These are phyloP conservation scores for Apiotrichum montevideense DNA, from an alignment of 1,284 basidiomycete species.

Conservation along the genomic window DNA sequence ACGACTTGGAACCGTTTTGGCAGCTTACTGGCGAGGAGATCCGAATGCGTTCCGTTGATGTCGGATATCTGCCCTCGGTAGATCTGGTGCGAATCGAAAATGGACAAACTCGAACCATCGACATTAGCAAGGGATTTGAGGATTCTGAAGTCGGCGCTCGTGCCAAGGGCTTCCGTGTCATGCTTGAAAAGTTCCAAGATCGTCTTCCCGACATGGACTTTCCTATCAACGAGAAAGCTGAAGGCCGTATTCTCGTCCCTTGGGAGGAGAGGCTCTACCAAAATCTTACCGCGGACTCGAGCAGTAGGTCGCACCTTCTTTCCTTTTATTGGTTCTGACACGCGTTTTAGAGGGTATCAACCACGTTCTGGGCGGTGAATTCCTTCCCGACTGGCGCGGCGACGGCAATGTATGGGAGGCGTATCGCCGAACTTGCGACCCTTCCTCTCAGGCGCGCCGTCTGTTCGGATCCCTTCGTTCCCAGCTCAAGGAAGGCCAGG, in stretches of 20 bases:
- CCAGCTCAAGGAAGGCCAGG: constrained; percentile 48
- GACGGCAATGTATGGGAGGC: constrained; percentile 85
- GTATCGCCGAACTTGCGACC: constrained; percentile 82
- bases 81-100: constrained; percentile 69
- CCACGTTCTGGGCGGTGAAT: constrained; percentile 61
- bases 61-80: constrained; percentile 72
- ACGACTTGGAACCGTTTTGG: constrained; percentile 78
- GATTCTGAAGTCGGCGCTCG: constrained; percentile 68
- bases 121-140: constrained; percentile 57
- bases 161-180: constrained; percentile 65
- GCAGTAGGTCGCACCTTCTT: constrained; percentile 24
- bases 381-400: constrained; percentile 73
- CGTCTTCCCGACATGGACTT: constrained; percentile 86
- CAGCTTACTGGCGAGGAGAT: constrained; percentile 65
- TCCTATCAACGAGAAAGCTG: constrained; percentile 82
- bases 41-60: constrained; percentile 63
- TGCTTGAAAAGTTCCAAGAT: constrained; percentile 64
- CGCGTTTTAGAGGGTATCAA: constrained; percentile 53
- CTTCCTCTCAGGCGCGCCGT: constrained; percentile 67
- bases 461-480: constrained; percentile 66
- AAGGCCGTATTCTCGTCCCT: constrained; percentile 81
- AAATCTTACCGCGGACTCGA: constrained; percentile 56
- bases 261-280: constrained; percentile 70
- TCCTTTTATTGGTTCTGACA: not conserved
- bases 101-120: constrained; percentile 60